These are phyloP conservation scores for Vanderwaltozyma yarrowii DNA, from an alignment of 805 yeast genomes.

Conservation along the genomic window DNA sequence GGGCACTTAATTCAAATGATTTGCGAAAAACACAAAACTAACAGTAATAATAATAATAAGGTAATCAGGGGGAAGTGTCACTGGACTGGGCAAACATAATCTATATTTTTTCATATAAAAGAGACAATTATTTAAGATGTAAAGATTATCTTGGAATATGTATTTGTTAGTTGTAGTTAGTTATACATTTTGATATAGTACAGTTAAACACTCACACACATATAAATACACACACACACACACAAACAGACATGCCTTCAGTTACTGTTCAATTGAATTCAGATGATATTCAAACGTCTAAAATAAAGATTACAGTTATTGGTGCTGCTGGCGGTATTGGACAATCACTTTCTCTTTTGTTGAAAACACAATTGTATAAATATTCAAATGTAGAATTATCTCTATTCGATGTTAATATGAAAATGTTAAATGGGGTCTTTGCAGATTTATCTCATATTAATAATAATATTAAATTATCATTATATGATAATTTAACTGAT, in stretches of 20 bases:
- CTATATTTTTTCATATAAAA: no score
- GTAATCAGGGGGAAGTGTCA: no score
- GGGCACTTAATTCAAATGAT: no score
- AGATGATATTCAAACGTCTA: background rate
- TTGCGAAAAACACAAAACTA: no score
- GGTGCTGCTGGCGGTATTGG: slow-evolving; percentile 89
- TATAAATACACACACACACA: background rate
- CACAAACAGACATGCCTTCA: slow-evolving; percentile 1
- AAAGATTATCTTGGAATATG: no score
- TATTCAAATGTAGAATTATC: slow-evolving; percentile 41
- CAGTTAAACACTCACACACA: background rate
- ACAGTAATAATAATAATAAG: no score
- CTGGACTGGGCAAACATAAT: no score
- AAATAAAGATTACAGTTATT: slow-evolving; percentile 1
- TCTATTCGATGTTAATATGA: slow-evolving; percentile 48
- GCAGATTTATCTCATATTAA: slow-evolving; percentile 73
- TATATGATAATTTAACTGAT: slow-evolving; percentile 52
- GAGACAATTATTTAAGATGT: no score
- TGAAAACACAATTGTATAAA: slow-evolving; percentile 62
- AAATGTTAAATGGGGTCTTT: slow-evolving; percentile 73
- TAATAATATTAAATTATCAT: slow-evolving; percentile 59
- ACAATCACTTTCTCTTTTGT: slow-evolving; percentile 53
- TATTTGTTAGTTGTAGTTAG: no score
- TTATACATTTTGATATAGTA: no score
- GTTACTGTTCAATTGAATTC: background rate